Evolutionary conservation across 2,329 filamentous ascomycete genomes (phyloP).

Genomic region (Teratosphaeria zuluensis): DNA sequence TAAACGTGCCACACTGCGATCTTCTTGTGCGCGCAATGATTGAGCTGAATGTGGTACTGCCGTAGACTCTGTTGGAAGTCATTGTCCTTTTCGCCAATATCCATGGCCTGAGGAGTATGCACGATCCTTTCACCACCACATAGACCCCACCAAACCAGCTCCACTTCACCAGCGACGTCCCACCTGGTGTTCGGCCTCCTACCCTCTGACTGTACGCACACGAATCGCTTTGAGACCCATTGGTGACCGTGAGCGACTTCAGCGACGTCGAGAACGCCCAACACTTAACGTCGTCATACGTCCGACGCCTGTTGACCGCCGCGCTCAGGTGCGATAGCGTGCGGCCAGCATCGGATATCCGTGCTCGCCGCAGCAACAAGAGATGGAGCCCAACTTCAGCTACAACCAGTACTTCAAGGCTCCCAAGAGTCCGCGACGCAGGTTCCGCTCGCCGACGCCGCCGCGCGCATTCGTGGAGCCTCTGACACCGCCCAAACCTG

Average conservation of each 20-base stretch:
- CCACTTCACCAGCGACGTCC: background rate
- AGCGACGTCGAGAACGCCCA: background rate
- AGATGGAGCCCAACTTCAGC: background rate
- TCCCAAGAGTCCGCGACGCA: slow-evolving; percentile 6
- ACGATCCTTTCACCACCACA: background rate
- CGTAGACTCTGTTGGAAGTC: background rate
- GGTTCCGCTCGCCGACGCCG: slow-evolving; percentile 23
- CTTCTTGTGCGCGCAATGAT: background rate
- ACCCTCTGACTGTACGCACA: background rate
- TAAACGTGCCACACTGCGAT: background rate
- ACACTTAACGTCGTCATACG: background rate
- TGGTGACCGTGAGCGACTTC: background rate
- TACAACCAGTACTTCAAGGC: slow-evolving; percentile 22
- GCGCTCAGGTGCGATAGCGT: background rate
- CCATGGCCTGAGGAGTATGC: background rate
- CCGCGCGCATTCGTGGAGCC: slow-evolving; percentile 26
- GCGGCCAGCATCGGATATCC: background rate
- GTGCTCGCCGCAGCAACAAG: background rate
- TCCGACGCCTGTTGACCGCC: background rate
- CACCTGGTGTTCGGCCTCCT: background rate
- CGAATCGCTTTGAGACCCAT: background rate
- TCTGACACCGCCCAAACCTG: slow-evolving; percentile 22
- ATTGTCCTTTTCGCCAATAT: background rate
- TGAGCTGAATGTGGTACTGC: background rate
- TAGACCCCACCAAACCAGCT: background rate